A percentile compares a stretch with the other conserved stretches of the same genome.
phyloP scores from a whole-genome alignment of 345 rosid genomes.

The Rhizophora mangle region DNA sequence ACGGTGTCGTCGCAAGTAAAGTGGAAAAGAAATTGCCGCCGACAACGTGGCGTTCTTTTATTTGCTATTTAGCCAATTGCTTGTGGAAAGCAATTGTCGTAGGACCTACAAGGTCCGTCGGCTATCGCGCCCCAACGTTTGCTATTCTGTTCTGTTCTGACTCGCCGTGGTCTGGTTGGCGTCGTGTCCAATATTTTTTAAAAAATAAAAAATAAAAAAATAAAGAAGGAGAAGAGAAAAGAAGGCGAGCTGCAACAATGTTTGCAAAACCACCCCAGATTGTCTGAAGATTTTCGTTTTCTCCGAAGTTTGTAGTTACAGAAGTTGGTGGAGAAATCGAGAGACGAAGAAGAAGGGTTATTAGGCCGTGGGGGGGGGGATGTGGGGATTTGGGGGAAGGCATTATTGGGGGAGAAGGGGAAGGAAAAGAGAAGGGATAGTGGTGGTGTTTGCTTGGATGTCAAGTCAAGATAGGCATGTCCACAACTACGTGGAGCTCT shows the following conservation, averaged over 20 bases:
- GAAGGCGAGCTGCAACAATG: not conserved
- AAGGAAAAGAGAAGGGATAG: constrained; percentile 54
- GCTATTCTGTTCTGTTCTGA: not conserved
- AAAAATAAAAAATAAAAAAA: too few relatives aligned
- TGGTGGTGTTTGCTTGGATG: constrained; percentile 85
- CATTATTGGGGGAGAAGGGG: constrained; percentile 68
- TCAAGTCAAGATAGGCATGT: constrained; percentile 72
- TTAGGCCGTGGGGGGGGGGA: constrained; percentile 12
- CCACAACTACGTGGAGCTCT: constrained; percentile 60
- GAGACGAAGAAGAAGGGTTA: not conserved
- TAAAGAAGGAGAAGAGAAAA: too few relatives aligned
- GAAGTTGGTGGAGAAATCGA: too few relatives aligned
- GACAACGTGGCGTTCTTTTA: too few relatives aligned
- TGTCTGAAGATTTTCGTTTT: not conserved
- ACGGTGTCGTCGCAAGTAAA: too few relatives aligned
- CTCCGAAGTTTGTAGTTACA: not conserved
- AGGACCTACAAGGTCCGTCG: not conserved
- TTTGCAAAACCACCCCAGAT: not conserved
- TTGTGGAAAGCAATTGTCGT: not conserved
- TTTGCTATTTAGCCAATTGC: too few relatives aligned
- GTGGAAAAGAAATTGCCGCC: too few relatives aligned
- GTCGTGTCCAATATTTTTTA: too few relatives aligned
- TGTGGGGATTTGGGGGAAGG: constrained; percentile 88
- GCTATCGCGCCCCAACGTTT: not conserved
- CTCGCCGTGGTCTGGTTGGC: too few relatives aligned